Percentiles rank a stretch among this genome's conserved stretches.
phyloP scores from a whole-genome alignment of 768 basidiomycete species.

The Paxillus involutus region DNA sequence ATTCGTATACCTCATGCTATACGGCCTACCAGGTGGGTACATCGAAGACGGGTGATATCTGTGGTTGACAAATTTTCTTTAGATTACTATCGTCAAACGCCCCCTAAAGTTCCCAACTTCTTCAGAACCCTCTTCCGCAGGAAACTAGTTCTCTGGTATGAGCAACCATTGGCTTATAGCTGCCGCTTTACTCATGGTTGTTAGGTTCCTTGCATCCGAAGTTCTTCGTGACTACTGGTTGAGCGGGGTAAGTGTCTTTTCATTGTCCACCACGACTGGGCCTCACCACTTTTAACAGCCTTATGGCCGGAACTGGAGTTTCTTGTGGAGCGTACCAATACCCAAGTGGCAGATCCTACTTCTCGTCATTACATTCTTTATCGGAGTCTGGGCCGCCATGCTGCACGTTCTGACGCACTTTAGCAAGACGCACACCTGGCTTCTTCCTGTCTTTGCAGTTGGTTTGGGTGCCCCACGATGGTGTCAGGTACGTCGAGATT shows the following conservation, averaged over 20 bases:
- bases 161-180: not conserved
- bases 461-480: slow-evolving; percentile 92
- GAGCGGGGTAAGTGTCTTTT: slow-evolving; percentile 61
- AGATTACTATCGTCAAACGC: slow-evolving; percentile 91
- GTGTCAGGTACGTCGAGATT: slow-evolving; percentile 69
- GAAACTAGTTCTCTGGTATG: slow-evolving; percentile 84
- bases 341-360: slow-evolving; percentile 82
- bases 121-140: slow-evolving; percentile 84
- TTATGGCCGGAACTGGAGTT: slow-evolving; percentile 93
- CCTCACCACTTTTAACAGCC: slow-evolving; percentile 45
- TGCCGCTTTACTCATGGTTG: slow-evolving; percentile 1
- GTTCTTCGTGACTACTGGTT: slow-evolving; percentile 91
- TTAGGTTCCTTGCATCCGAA: slow-evolving; percentile 83
- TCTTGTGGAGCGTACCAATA: slow-evolving; percentile 85
- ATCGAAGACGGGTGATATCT: not conserved
- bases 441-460: slow-evolving; percentile 92
- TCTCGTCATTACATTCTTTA: slow-evolving; percentile 81
- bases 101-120: slow-evolving; percentile 94
- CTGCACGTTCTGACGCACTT: slow-evolving; percentile 77
- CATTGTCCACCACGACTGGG: not conserved
- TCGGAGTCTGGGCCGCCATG: slow-evolving; percentile 81
- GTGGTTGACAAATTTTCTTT: slow-evolving; percentile 8
- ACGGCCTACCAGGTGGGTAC: slow-evolving; percentile 77
- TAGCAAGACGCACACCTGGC: slow-evolving; percentile 94
- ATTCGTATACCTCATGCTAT: slow-evolving; percentile 82